Evolutionary conservation across 2,329 filamentous ascomycete species (phyloP).

Genomic region (Alternaria atra): DNA sequence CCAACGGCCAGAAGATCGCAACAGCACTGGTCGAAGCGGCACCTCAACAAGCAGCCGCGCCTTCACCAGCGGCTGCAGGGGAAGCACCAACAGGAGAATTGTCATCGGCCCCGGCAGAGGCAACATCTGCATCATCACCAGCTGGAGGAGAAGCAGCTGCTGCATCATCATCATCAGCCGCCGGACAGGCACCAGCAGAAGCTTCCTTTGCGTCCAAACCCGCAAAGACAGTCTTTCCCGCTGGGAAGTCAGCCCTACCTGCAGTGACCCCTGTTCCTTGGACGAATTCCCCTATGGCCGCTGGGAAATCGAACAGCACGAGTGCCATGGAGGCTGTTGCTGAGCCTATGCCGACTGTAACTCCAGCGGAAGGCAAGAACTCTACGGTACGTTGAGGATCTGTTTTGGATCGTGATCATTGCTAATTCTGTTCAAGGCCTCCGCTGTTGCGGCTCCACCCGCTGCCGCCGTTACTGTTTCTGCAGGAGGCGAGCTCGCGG

Average conservation of each 20-base stretch:
- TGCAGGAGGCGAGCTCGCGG: slow-evolving; percentile 23
- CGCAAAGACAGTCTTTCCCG: slow-evolving; percentile 5
- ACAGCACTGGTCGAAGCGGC: slow-evolving; percentile 17
- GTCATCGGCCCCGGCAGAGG: neutral
- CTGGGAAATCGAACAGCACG: neutral
- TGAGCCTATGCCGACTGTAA: slow-evolving; percentile 1
- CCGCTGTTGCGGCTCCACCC: neutral
- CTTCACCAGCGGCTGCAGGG: slow-evolving; percentile 1
- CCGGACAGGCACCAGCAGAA: neutral
- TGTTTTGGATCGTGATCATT: neutral
- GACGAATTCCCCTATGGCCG: slow-evolving; percentile 8
- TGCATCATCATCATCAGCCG: neutral
- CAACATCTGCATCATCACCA: neutral
- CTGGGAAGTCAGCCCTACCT: slow-evolving; percentile 12
- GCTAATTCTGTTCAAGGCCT: neutral
- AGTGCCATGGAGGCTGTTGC: neutral
- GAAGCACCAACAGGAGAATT: neutral
- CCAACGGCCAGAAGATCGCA: slow-evolving; percentile 15
- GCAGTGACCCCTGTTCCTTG: slow-evolving; percentile 12
- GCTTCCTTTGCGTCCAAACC: neutral
- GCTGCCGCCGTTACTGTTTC: slow-evolving; percentile 23
- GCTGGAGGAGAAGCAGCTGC: neutral
- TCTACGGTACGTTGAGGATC: slow-evolving; percentile 22
- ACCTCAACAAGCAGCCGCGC: slow-evolving; percentile 15
- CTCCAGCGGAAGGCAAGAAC: slow-evolving; percentile 18